Base-by-base conservation (phyloP, 306 rosid genomes). In the Quercus wislizeni region DNA sequence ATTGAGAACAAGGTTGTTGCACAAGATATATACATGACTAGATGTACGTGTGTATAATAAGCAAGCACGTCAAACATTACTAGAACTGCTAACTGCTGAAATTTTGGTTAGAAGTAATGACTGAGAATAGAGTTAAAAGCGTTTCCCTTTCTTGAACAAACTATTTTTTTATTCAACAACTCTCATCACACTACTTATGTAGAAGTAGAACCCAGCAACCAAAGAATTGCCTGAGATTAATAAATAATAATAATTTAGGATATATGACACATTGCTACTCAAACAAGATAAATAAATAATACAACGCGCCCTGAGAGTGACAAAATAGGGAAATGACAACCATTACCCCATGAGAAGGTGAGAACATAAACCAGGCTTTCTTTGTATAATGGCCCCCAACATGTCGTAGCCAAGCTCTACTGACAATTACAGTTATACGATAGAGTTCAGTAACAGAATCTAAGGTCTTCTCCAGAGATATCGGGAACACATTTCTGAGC, bases 381-480 rank as follows among this genome's bases (percentile, higher is more conserved):
- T 79, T 73, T 59, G 41, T 82, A 82, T 80, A 81, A 73, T 80
- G 51, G 85, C 28, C 81, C 63, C 76, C 79, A 71, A 78, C 83
- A 78, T 80, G 87, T 76, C 77, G 79, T 28, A 75, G 78, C 73
- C 65, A 69, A 81, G 81, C 89, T 51, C 76, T 41, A 78, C 72
- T 57, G 77, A 81, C 76, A 76, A 76, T 77, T 65, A 82, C 88
- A 46, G 82, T 23, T 43, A 67, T 43, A 77, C 25, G 78, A 83
- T 58, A 82, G 49, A 41, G 35, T 76, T 76, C 74, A 78, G 75
- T 46, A 13, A 77, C 28, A 30, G 63, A 61, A 74, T 84, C 78
- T 69, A 75, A 51, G 15, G 78, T 57, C 31, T 79, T 78, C 79
- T 65, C 70, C 81, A 72, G 75, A 75, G 73, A 69, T 71, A 78